Evolutionary conservation across 2,329 filamentous ascomycete species (phyloP).

Genomic region (Alternaria viburni): DNA sequence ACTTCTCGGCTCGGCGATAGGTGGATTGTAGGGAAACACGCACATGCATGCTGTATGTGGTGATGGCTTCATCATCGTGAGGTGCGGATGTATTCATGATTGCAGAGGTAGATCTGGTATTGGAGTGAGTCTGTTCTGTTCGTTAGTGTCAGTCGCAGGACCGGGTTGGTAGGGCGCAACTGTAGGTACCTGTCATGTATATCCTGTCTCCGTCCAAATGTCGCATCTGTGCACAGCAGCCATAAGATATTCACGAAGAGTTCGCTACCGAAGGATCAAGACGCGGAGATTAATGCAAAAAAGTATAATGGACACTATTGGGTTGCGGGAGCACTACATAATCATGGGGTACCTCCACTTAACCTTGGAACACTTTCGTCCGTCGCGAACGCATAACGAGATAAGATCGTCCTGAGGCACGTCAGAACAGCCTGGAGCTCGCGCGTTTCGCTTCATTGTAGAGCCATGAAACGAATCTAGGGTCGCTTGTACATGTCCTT

Average conservation of each 20-base stretch:
- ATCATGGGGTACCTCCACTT: neutral
- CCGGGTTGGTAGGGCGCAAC: too few relatives aligned
- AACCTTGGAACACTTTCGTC: neutral
- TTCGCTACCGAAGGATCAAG: neutral
- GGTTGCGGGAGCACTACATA: neutral
- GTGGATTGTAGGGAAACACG: neutral
- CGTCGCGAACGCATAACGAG: conserved; percentile 13
- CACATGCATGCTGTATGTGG: conserved; percentile 45
- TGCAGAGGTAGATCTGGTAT: neutral
- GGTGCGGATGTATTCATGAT: conserved; percentile 3
- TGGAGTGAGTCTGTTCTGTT: neutral
- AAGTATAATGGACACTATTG: neutral
- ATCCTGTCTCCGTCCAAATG: neutral
- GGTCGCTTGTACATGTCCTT: neutral
- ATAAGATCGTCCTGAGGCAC: conserved; percentile 10
- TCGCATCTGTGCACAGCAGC: neutral
- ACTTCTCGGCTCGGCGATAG: neutral
- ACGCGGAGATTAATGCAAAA: neutral
- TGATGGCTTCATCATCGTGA: conserved; percentile 26
- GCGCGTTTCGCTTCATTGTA: conserved; percentile 18
- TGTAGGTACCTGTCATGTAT: neutral
- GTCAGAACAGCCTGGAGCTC: conserved; percentile 15
- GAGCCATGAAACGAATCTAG: conserved; percentile 10
- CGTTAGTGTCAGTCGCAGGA: neutral
- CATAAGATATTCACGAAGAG: neutral